These are phyloP conservation scores for Picea sitchensis DNA, from an alignment of 75 land plant species.

Conservation along the genomic window DNA sequence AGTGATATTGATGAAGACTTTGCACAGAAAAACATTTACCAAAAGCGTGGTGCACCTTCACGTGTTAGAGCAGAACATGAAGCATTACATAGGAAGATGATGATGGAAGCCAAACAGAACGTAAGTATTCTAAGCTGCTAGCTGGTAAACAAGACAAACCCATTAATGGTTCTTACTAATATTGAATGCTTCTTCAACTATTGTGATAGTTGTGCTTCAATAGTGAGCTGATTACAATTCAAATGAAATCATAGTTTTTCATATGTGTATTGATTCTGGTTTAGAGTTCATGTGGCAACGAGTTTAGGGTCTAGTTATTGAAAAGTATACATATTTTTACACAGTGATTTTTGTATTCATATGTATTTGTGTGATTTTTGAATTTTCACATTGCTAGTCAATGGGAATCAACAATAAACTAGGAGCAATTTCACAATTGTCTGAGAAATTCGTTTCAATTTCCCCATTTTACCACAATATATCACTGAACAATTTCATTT, in stretches of 20 bases:
- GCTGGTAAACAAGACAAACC: background rate
- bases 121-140: constrained; percentile 27
- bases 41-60: constrained; percentile 86
- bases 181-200: background rate
- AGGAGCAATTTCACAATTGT: no score
- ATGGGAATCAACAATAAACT: background rate
- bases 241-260: background rate
- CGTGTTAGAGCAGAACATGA: constrained; percentile 93
- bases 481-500: background rate
- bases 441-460: background rate
- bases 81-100: constrained; percentile 79
- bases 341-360: background rate
- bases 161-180: background rate
- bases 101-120: constrained; percentile 50
- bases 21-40: constrained; percentile 86
- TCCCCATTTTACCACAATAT: background rate
- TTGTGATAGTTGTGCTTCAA: background rate
- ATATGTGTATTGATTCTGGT: background rate
- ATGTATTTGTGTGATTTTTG: background rate
- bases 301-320: background rate
- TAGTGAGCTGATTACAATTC: background rate
- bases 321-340: background rate
- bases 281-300: background rate
- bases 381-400: background rate
- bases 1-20: constrained; percentile 84